Conservation (phyloP, 805 yeast genomes). For the Danielia oregonensis region DNA sequence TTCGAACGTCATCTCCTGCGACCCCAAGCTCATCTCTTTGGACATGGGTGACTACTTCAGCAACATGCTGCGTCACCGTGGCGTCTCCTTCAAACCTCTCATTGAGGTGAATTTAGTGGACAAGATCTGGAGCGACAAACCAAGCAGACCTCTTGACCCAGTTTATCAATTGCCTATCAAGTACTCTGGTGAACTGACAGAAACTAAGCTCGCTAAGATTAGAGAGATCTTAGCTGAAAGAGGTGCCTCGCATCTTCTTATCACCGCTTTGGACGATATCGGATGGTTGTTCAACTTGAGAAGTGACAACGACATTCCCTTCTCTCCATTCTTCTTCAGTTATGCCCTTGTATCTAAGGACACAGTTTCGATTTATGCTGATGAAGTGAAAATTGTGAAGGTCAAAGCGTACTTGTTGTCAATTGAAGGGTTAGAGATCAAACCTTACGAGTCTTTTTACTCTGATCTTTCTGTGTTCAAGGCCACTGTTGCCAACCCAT, state of each 20-base stretch:
- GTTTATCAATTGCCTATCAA: conserved; percentile 27
- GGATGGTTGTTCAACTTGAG: conserved; percentile 90
- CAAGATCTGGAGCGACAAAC: conserved; percentile 35
- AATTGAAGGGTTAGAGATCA: conserved; percentile 34
- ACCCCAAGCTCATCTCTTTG: conserved; percentile 68
- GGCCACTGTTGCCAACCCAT: conserved; percentile 14
- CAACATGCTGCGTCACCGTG: conserved; percentile 17
- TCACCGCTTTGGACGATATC: conserved; percentile 80
- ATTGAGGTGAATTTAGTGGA: conserved; percentile 33
- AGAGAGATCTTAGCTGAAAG: conserved; percentile 28
- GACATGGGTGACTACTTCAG: conserved; percentile 41
- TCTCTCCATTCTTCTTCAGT: conserved; percentile 82
- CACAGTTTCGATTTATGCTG: conserved; percentile 50
- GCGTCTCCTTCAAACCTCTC: conserved; percentile 30
- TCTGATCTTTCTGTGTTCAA: conserved; percentile 39
- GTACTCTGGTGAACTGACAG: conserved; percentile 32
- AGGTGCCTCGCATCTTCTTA: conserved; percentile 39
- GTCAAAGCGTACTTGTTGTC: conserved; percentile 25
- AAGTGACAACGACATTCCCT: conserved; percentile 71
- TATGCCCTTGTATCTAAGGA: conserved; percentile 41
- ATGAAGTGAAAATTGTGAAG: conserved; percentile 40
- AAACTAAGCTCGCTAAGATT: conserved; percentile 26
- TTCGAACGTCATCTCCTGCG: conserved; percentile 67
- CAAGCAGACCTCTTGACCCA: conserved; percentile 30
- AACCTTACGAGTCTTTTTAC: conserved; percentile 59